phyloP scores from a whole-genome alignment of 2,329 filamentous ascomycete species.

The Gnomoniopsis sp. region DNA sequence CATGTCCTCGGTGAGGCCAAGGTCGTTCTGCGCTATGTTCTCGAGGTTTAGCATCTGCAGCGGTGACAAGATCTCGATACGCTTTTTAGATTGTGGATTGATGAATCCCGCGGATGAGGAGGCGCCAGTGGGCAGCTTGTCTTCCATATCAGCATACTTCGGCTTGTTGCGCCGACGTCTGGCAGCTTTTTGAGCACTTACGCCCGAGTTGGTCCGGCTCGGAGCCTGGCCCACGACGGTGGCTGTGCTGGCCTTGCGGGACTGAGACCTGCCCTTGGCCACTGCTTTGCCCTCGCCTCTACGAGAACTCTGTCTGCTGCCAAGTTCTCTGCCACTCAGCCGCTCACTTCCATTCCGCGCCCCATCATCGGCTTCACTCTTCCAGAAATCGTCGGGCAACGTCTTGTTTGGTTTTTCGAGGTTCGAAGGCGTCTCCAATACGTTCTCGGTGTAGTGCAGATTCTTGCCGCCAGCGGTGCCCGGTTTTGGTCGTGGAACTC shows the following conservation, averaged over 20 bases:
- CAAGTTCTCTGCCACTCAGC: constrained; percentile 46
- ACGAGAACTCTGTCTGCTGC: constrained; percentile 47
- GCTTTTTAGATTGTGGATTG: constrained; percentile 51
- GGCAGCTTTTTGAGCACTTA: constrained; percentile 27
- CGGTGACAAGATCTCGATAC: constrained; percentile 62
- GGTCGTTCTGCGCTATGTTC: constrained; percentile 82
- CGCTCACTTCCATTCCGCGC: constrained; percentile 42
- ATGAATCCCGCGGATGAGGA: constrained; percentile 43
- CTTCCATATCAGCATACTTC: constrained; percentile 33
- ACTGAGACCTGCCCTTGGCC: constrained; percentile 48
- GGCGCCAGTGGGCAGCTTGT: constrained; percentile 29
- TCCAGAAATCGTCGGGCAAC: constrained; percentile 58
- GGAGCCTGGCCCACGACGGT: constrained; percentile 37
- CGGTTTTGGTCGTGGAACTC: constrained; percentile 53
- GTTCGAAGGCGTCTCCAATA: constrained; percentile 61
- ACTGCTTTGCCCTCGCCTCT: constrained; percentile 52
- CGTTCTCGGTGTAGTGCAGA: constrained; percentile 86
- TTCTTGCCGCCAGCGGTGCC: constrained; percentile 83
- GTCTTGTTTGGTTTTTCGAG: constrained; percentile 29
- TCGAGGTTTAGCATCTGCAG: constrained; percentile 91
- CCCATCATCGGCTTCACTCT: constrained; percentile 69
- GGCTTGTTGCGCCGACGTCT: constrained; percentile 26
- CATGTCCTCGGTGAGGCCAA: constrained; percentile 83
- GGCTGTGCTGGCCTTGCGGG: constrained; percentile 50
- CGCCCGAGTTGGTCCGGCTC: constrained; percentile 46